Percentiles rank a stretch among this genome's conserved stretches.
phyloP scores from a whole-genome alignment of 306 rosid species.

The Benincasa hispida region DNA sequence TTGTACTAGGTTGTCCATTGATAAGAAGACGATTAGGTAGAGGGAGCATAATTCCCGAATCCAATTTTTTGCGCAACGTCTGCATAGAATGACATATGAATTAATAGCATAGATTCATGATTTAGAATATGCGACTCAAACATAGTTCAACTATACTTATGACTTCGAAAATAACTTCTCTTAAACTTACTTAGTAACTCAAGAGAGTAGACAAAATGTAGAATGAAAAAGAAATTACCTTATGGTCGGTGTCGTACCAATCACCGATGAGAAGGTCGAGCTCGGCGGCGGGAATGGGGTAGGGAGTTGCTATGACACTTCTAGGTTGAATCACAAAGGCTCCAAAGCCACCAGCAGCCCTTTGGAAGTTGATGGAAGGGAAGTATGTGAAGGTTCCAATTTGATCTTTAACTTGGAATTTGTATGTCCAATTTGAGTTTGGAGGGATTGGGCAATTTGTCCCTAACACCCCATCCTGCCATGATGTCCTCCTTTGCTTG shows the following conservation, averaged over 20 bases:
- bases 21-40: conserved; percentile 61
- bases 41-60: conserved; percentile 44
- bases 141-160: no score
- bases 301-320: conserved; percentile 53
- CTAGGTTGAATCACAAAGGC: conserved; percentile 52
- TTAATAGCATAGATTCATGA: no score
- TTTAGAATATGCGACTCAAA: no score
- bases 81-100: not conserved
- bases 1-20: conserved; percentile 29
- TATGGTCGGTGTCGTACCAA: conserved; percentile 52
- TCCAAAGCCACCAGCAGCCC: conserved; percentile 73
- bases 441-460: conserved; percentile 87
- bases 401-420: conserved; percentile 75
- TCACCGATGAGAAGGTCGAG: conserved; percentile 60
- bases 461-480: conserved; percentile 89
- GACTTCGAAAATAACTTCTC: no score
- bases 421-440: conserved; percentile 70
- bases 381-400: conserved; percentile 64
- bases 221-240: conserved; percentile 18
- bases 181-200: no score
- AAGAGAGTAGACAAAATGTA: not conserved
- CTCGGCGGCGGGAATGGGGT: conserved; percentile 40
- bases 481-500: conserved; percentile 51
- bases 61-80: conserved; percentile 40
- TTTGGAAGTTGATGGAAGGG: conserved; percentile 59